Percentiles rank a stretch among this genome's conserved stretches.
Evolutionary conservation across 2,329 filamentous ascomycete species (phyloP).

Genomic region (Fonsecaea monophora): DNA sequence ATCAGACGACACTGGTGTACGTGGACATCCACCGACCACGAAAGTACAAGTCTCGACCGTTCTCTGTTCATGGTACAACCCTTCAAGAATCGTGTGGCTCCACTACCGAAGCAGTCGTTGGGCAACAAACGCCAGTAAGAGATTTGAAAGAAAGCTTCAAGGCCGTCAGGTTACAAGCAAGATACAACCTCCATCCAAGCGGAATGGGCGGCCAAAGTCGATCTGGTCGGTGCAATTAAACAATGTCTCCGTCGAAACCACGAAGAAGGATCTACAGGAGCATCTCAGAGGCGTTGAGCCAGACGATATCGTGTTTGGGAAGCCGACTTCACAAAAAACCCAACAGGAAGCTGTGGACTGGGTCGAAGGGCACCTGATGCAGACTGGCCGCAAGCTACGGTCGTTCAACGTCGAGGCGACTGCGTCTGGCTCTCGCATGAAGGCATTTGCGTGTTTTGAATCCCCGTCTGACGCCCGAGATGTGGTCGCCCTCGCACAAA

Average conservation of each 20-base stretch:
- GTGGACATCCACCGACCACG: not conserved
- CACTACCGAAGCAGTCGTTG: slow-evolving; percentile 21
- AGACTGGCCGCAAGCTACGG: slow-evolving; percentile 8
- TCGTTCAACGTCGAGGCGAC: slow-evolving; percentile 7
- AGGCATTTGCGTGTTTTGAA: slow-evolving; percentile 16
- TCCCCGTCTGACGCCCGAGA: slow-evolving; percentile 2
- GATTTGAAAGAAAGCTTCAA: slow-evolving; percentile 18
- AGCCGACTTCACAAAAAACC: slow-evolving; percentile 6
- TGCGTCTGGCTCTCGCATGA: slow-evolving; percentile 10
- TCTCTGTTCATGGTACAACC: slow-evolving; percentile 27
- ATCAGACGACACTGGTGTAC: not conserved
- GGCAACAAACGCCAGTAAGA: slow-evolving; percentile 15
- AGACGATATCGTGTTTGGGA: slow-evolving; percentile 12
- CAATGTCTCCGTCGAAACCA: slow-evolving; percentile 19
- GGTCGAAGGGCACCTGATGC: slow-evolving; percentile 6
- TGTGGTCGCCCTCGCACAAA: not conserved
- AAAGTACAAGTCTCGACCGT: slow-evolving; percentile 21
- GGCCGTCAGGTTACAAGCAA: slow-evolving; percentile 10
- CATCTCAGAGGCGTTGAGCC: slow-evolving; percentile 14
- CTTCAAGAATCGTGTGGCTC: slow-evolving; percentile 24
- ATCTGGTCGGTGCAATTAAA: slow-evolving; percentile 22
- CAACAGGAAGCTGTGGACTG: slow-evolving; percentile 2
- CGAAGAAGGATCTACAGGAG: slow-evolving; percentile 3
- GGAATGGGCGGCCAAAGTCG: not conserved
- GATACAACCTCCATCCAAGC: slow-evolving; percentile 12